Conservation (phyloP, 371 early-diverging fungal genomes). For the Batrachochytrium dendrobatidis region DNA sequence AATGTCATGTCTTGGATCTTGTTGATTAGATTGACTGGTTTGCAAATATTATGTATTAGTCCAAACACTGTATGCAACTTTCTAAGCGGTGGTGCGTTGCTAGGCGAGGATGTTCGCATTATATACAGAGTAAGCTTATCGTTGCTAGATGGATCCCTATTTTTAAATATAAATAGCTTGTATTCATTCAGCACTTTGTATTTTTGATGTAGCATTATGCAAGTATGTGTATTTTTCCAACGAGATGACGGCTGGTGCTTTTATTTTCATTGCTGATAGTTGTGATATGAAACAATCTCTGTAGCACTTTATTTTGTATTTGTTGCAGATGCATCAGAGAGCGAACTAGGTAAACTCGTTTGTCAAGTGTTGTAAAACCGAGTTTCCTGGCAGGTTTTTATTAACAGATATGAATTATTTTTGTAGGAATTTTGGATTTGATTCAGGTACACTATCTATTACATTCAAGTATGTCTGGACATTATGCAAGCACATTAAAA, state of each 20-base stretch:
- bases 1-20: no score
- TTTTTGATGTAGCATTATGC: conserved; percentile 34
- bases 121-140: conserved; percentile 62
- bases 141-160: not conserved
- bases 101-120: conserved; percentile 81
- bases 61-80: conserved; percentile 88
- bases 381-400: no score
- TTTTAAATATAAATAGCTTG: not conserved
- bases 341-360: conserved; percentile 80
- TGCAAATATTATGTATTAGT: conserved; percentile 32
- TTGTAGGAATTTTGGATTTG: conserved; percentile 67
- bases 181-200: not conserved
- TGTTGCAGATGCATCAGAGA: conserved; percentile 90
- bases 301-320: conserved; percentile 95
- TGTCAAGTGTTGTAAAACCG: no score
- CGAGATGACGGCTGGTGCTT: not conserved
- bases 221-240: conserved; percentile 20
- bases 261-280: no score
- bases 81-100: conserved; percentile 73
- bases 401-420: no score
- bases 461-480: conserved; percentile 7
- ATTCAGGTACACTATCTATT: conserved; percentile 60
- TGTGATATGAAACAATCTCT: no score
- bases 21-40: not conserved
- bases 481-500: not conserved